phyloP scores from a whole-genome alignment of 2,329 filamentous ascomycete genomes.

The Botrytis fragariae region DNA sequence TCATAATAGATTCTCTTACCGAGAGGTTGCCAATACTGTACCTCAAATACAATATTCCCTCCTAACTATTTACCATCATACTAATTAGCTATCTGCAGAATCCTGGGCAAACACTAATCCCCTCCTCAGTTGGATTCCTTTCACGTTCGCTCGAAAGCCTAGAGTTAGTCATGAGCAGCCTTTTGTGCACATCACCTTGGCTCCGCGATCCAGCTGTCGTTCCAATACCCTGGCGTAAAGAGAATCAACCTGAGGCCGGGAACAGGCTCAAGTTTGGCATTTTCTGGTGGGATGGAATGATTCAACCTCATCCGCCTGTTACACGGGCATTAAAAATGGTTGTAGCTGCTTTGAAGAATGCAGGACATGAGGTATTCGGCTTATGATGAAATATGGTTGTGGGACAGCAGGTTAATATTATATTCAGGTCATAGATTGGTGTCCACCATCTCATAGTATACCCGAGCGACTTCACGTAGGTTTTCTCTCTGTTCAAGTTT shows the following conservation, averaged over 20 bases:
- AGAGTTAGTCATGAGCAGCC: constrained; percentile 50
- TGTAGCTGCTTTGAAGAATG: neutral
- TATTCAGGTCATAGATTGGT: constrained; percentile 7
- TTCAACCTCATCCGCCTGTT: constrained; percentile 55
- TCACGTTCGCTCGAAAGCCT: constrained; percentile 52
- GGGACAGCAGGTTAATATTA: neutral
- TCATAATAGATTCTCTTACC: constrained; percentile 42
- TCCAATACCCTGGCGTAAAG: constrained; percentile 59
- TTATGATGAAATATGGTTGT: neutral
- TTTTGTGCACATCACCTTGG: constrained; percentile 61
- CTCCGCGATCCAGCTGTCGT: constrained; percentile 59
- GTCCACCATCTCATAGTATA: constrained; percentile 15
- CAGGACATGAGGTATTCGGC: neutral
- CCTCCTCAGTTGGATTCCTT: constrained; percentile 61
- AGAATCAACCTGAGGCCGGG: constrained; percentile 35
- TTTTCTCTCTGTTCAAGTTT: neutral
- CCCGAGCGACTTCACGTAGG: constrained; percentile 15
- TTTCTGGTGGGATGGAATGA: constrained; percentile 49
- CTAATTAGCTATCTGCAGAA: neutral
- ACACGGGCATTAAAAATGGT: constrained; percentile 49
- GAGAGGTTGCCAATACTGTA: constrained; percentile 56
- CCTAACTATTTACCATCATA: neutral
- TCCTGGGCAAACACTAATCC: constrained; percentile 56
- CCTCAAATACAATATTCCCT: neutral
- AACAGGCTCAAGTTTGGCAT: constrained; percentile 51